Percentiles rank a stretch among this genome's conserved stretches.
Evolutionary conservation across 805 yeast genomes (phyloP).

Genomic region (Nakazawaea wickerhamii): DNA sequence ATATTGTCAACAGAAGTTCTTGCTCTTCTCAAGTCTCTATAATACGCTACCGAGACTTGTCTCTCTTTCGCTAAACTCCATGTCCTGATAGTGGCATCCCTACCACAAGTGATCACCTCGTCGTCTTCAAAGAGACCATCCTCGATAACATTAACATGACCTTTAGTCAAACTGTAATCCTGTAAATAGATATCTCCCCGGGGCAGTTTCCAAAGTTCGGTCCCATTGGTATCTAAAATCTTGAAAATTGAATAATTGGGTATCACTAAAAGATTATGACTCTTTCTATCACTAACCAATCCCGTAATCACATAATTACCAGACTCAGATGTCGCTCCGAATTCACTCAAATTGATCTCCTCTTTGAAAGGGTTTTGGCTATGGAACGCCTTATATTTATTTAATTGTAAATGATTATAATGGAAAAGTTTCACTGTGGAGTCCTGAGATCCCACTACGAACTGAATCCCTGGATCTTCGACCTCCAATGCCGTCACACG

Average conservation of each 20-base stretch:
- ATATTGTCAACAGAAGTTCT: constrained; percentile 4
- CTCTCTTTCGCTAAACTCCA: constrained; percentile 19
- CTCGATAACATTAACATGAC: constrained; percentile 21
- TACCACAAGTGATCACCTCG: constrained; percentile 17
- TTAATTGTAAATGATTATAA: constrained; percentile 27
- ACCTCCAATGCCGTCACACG: constrained; percentile 20
- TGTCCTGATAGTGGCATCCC: constrained; percentile 23
- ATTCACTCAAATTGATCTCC: constrained; percentile 12
- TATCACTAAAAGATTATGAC: constrained; percentile 12
- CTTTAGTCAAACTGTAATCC: constrained; percentile 22
- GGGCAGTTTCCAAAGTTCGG: constrained; percentile 14
- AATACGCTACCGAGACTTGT: constrained; percentile 17
- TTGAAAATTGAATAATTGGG: constrained; percentile 18
- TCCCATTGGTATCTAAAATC: constrained; percentile 15
- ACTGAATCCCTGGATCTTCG: constrained; percentile 24
- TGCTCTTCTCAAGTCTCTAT: constrained; percentile 13
- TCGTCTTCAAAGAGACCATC: constrained; percentile 15
- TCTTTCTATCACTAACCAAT: not conserved
- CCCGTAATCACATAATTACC: constrained; percentile 10
- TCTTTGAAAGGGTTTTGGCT: constrained; percentile 13
- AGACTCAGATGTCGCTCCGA: constrained; percentile 10
- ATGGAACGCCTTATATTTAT: constrained; percentile 13
- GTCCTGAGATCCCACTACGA: constrained; percentile 25
- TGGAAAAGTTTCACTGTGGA: constrained; percentile 25
- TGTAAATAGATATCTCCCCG: constrained; percentile 22